Base-by-base conservation (phyloP, 768 basidiomycete genomes). In the Lactifluus pinguis region DNA sequence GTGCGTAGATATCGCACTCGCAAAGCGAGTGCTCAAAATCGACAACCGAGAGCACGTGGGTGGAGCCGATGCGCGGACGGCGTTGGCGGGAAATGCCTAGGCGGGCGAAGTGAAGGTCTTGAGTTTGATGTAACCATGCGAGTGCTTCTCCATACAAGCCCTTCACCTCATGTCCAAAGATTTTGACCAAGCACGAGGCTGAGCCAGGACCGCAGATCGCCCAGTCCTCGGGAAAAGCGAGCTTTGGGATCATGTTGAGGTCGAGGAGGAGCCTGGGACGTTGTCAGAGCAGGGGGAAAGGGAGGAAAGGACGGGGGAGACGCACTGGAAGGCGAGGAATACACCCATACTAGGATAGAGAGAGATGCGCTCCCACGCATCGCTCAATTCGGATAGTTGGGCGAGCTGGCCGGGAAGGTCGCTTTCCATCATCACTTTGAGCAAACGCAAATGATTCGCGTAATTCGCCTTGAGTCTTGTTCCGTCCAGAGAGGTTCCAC, bases 1-100 rank as follows among this genome's bases (percentile, higher is more conserved):
- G 84, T 45, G 82, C 76, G 67, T 90, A 91, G 68, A 90, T 88
- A 73, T 89, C 86, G 49, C 86, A 76, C 69, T 92, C 89, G 72
- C 89, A 92, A 15, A 91, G 72, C 1, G 83, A 76, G 69, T 92
- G 89, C 73, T 92, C 89, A 55, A 91, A 75, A 69, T 92, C 89
- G 41, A 83, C 81, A 52, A 89, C 73, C 65, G 86, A 81, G 7
- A 80, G 79, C 13, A 68, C 68, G 1, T 61, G 62, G 3, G 65
- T 55, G 13, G 62, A 55, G 17, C 57, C 64, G 30, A 73, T 63
- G 45, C 66, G 57, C 38, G 73, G 74, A 48, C 69, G 64, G 30
- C 65, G 60, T 39, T 59, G 34, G 6, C 65, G 60, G 53, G 63
- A 55, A 34, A 70, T 68, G 55, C 82, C 81, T 38, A 87, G 74